Evolutionary conservation across 208 protist genomes (phyloP).

Genomic region (Leishmania major): DNA sequence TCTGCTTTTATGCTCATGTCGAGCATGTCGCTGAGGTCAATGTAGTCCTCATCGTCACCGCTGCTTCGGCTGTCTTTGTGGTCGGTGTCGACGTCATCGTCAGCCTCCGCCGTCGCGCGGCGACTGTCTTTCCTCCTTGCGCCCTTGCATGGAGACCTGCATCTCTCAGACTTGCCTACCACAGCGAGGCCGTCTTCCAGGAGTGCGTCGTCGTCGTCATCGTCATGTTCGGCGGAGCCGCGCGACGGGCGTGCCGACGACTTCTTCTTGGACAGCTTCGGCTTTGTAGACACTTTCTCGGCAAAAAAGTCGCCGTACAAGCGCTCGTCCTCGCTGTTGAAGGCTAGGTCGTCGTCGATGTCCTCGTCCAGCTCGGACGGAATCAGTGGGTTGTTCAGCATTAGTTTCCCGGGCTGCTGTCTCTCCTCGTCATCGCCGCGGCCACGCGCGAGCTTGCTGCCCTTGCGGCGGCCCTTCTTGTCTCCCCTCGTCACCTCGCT

Average conservation of each 20-base stretch:
- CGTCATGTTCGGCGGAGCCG: neutral
- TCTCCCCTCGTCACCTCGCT: slow-evolving; percentile 10
- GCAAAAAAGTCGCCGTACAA: slow-evolving; percentile 87
- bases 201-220: slow-evolving; percentile 56
- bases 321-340: slow-evolving; percentile 91
- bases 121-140: slow-evolving; percentile 1
- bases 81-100: slow-evolving; percentile 59
- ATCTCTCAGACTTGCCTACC: slow-evolving; percentile 42
- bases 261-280: slow-evolving; percentile 37
- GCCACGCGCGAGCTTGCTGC: slow-evolving; percentile 3
- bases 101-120: slow-evolving; percentile 23
- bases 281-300: slow-evolving; percentile 22
- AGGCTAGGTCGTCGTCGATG: slow-evolving; percentile 91
- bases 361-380: slow-evolving; percentile 88
- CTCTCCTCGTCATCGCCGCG: slow-evolving; percentile 33
- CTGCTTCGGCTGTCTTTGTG: slow-evolving; percentile 56
- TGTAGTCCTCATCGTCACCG: slow-evolving; percentile 74
- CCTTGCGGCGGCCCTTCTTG: slow-evolving; percentile 16
- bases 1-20: slow-evolving; percentile 58
- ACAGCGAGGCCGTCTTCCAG: slow-evolving; percentile 48
- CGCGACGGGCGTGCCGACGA: neutral
- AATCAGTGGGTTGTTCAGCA: slow-evolving; percentile 84
- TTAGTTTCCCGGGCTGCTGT: slow-evolving; percentile 69
- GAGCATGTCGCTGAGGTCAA: slow-evolving; percentile 90
- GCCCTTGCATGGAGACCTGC: neutral